Base-by-base conservation (phyloP, 345 rosid species). In the Aethionema arabicum region DNA sequence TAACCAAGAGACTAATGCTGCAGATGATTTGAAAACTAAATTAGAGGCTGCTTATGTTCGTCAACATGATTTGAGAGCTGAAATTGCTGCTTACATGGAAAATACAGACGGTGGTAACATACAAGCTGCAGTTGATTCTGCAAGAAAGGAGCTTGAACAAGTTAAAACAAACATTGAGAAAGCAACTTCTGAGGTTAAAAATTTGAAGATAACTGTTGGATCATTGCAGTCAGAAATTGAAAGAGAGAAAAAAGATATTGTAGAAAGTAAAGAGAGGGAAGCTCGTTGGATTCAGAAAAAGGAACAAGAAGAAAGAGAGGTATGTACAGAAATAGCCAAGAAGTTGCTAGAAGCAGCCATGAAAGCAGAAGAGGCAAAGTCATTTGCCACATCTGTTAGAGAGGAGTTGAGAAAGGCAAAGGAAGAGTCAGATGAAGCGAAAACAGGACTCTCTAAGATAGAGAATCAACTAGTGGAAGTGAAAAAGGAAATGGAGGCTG, bases 401-500 rank as follows among this genome's bases (percentile, higher is more conserved):
- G 95, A 90, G 66, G 99, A 85, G 80, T 76, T 85, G 47, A 77
- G 75, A 47, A 87, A 79, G 73, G 86, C 90, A 27, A 79, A 79
- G 79, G 90, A 87, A 77, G 96, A 80, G 42, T 81, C 79, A 0
- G 90, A 85, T 59, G 78, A 81, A 70, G 97, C 90, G 32, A 90
- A 79, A 77, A 85, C 83, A 32, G 87, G 85, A 56, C 78, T 78
- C 29, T 72, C 77, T 58, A 76, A 79, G 0, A 64, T 83, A 65
- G 83, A 83, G 60, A 84, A 80, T 54, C 73, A 84, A 63, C 68
- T 93, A 51, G 63, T 63, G 5, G 83, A 90, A 6, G 82, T 89
- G 33, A 81, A 73, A 54, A 93, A 84, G 80, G 97, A 85, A 78
- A 93, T 83, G 65, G 90, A 84, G 74, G 97, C 91, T 43, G 86